These are phyloP conservation scores for Phtheirospermum japonicum DNA, from an alignment of 257 asterid species.

Conservation along the genomic window DNA sequence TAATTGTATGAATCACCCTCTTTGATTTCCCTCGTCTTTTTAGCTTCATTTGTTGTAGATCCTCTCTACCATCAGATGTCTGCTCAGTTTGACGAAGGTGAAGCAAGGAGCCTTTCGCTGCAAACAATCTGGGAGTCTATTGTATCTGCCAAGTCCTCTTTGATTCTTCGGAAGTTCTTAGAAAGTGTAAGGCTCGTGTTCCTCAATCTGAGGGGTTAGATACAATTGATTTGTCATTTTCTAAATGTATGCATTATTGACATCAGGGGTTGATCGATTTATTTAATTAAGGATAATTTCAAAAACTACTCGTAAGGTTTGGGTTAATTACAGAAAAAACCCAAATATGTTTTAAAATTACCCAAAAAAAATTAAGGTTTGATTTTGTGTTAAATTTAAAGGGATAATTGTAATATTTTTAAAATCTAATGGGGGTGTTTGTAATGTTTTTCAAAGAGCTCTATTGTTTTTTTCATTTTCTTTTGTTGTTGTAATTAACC, in stretches of 20 bases:
- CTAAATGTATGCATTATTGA: constrained; percentile 55
- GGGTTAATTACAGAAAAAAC: too few species aligned
- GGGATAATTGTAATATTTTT: too few species aligned
- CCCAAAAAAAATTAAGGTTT: too few species aligned
- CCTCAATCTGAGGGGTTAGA: constrained; percentile 38
- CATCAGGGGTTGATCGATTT: constrained; percentile 23
- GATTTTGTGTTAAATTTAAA: too few species aligned
- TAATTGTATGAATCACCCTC: not conserved
- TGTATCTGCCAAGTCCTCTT: constrained; percentile 84
- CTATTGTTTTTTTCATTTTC: too few species aligned
- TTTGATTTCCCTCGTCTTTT: constrained; percentile 20
- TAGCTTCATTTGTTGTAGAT: constrained; percentile 90
- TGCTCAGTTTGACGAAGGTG: constrained; percentile 99
- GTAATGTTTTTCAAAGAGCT: too few species aligned
- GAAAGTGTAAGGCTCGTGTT: constrained; percentile 47
- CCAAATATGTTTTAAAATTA: too few species aligned
- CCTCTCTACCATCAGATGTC: constrained; percentile 99
- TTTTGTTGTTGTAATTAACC: too few species aligned
- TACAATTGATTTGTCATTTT: constrained; percentile 72
- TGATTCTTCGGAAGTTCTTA: constrained; percentile 88
- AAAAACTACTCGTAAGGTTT: too few species aligned
- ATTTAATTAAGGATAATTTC: not conserved
- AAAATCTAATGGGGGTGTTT: too few species aligned
- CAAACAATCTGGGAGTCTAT: constrained; percentile 93
- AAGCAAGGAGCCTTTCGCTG: constrained; percentile 87